phyloP scores from a whole-genome alignment of 768 basidiomycete genomes.

The Tephrocybe sp. region DNA sequence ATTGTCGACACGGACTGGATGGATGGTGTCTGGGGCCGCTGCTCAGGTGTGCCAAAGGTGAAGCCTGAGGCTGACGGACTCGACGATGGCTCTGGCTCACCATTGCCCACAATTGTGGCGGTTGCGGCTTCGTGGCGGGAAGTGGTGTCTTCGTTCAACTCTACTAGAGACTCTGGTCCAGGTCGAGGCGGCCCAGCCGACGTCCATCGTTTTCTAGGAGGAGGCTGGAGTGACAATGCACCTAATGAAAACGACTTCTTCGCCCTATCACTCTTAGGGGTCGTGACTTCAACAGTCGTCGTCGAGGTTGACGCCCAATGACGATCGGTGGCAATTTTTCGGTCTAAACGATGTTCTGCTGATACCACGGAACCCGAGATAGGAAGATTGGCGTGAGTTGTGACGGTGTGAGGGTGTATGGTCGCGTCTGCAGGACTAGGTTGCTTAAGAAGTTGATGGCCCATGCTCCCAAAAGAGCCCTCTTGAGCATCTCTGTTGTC shows the following conservation, averaged over 20 bases:
- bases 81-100: conserved; percentile 23
- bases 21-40: conserved; percentile 37
- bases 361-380: conserved; percentile 26
- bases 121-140: conserved; percentile 7
- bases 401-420: conserved; percentile 20
- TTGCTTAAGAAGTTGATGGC: conserved; percentile 50
- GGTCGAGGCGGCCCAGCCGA: conserved; percentile 25
- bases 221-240: conserved; percentile 42
- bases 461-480: conserved; percentile 57
- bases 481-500: conserved; percentile 33
- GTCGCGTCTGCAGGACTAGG: conserved; percentile 32
- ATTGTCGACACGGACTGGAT: conserved; percentile 43
- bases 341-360: conserved; percentile 33
- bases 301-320: conserved; percentile 20
- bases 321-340: conserved; percentile 26
- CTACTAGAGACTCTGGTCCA: conserved; percentile 14
- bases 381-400: conserved; percentile 29
- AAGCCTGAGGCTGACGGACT: conserved; percentile 25
- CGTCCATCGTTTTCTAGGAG: conserved; percentile 48
- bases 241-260: conserved; percentile 31
- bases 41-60: conserved; percentile 36
- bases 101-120: conserved; percentile 14
- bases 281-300: conserved; percentile 2
- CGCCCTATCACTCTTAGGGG: conserved; percentile 20
- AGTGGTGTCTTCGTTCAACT: conserved; percentile 11